Evolutionary conservation across 2,329 filamentous ascomycete species (phyloP).

Genomic region (Thelonectria discophora): DNA sequence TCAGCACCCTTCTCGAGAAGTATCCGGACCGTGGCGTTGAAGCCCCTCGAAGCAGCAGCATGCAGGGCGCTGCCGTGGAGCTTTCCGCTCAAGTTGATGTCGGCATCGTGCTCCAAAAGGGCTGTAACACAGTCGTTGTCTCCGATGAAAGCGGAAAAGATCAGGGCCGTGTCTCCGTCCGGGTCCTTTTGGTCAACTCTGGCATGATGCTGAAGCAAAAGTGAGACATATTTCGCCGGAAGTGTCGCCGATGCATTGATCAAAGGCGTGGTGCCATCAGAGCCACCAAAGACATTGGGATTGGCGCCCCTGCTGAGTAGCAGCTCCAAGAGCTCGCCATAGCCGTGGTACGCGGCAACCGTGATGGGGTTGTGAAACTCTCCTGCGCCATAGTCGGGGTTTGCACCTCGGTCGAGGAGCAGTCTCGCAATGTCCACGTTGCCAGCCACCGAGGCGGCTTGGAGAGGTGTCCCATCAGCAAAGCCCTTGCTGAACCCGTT

Average conservation of each 20-base stretch:
- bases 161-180: conserved; percentile 20
- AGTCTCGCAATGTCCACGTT: conserved; percentile 2
- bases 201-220: conserved; percentile 8
- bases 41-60: conserved; percentile 18
- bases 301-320: conserved; percentile 7
- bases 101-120: conserved; percentile 9
- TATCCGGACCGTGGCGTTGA: conserved; percentile 9
- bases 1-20: conserved; percentile 19
- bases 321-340: conserved; percentile 10
- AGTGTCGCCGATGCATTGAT: conserved; percentile 13
- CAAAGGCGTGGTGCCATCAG: conserved; percentile 13
- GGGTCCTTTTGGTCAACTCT: conserved; percentile 12
- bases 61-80: conserved; percentile 17
- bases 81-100: conserved; percentile 15
- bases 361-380: conserved; percentile 11
- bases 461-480: conserved; percentile 3
- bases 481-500: conserved; percentile 11
- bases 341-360: conserved; percentile 9
- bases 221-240: background rate
- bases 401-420: conserved; percentile 6
- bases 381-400: conserved; percentile 14
- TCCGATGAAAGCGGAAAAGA: conserved; percentile 6
- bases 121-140: conserved; percentile 10
- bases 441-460: conserved; percentile 16
- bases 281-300: conserved; percentile 17